Conservation (phyloP, 139 green algal species). For the Medakamo hakoo region DNA sequence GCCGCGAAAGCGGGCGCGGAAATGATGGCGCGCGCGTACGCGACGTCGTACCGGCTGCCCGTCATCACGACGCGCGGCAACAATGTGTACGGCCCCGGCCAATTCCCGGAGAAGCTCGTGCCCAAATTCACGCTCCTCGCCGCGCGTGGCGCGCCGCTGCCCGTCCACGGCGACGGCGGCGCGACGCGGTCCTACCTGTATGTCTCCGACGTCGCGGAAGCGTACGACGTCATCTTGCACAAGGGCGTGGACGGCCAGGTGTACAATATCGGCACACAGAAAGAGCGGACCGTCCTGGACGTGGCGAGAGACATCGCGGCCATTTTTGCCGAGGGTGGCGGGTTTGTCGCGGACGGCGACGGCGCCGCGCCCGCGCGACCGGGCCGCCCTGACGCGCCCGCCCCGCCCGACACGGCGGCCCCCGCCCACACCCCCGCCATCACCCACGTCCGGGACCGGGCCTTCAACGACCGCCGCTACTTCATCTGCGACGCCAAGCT, state of each 20-base stretch:
- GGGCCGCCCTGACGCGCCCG: no score
- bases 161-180: constrained; percentile 44
- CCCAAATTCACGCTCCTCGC: constrained; percentile 62
- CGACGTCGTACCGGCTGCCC: constrained; percentile 69
- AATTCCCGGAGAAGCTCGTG: constrained; percentile 79
- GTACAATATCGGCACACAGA: constrained; percentile 97
- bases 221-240: constrained; percentile 78
- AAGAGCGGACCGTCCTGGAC: constrained; percentile 79
- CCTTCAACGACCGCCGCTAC: constrained; percentile 84
- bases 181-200: constrained; percentile 61
- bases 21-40: constrained; percentile 89
- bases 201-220: constrained; percentile 86
- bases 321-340: no score
- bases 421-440: constrained; percentile 30
- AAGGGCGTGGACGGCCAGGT: constrained; percentile 55
- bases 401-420: no score
- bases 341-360: no score
- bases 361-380: no score
- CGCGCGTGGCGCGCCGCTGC: constrained; percentile 38
- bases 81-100: constrained; percentile 96
- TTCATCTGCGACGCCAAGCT: constrained; percentile 92
- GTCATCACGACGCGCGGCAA: constrained; percentile 95
- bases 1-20: constrained; percentile 92
- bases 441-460: constrained; percentile 47
- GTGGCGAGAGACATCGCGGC: constrained; percentile 54